A percentile compares a stretch with the other conserved stretches of the same genome.
phyloP scores from a whole-genome alignment of 176 grass and related monocot genomes.

The Triticum timopheevii region DNA sequence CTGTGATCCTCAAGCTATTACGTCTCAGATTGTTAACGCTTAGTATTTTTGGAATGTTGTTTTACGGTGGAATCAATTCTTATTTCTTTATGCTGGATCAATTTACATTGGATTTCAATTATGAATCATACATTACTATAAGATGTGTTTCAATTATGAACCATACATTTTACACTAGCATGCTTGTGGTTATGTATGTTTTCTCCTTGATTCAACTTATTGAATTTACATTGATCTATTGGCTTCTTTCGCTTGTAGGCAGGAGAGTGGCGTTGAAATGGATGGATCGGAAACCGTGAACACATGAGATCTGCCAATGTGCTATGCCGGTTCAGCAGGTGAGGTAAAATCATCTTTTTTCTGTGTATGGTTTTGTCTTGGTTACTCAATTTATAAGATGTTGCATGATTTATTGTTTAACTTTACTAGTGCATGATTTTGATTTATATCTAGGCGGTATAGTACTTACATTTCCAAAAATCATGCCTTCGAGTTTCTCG shows the following conservation, averaged over 20 bases:
- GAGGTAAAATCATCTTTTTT: background rate
- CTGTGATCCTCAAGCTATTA: too few relatives aligned
- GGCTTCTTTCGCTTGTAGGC: background rate
- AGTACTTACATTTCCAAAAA: background rate
- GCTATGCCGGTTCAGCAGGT: background rate
- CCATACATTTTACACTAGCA: too few relatives aligned
- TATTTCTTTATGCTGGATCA: too few relatives aligned
- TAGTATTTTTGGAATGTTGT: background rate
- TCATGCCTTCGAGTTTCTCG: background rate
- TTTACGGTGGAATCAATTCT: background rate
- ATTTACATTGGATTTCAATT: too few relatives aligned
- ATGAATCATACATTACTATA: too few relatives aligned
- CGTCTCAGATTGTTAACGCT: too few relatives aligned
- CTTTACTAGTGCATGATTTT: background rate
- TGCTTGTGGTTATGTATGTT: background rate
- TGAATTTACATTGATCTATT: background rate
- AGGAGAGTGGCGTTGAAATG: background rate
- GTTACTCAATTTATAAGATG: background rate
- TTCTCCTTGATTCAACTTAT: background rate
- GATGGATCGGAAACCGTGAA: background rate
- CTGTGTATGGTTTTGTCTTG: background rate
- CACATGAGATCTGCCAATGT: background rate
- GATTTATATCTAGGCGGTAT: background rate
- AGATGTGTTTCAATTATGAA: too few relatives aligned
- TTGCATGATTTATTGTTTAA: background rate